phyloP scores from a whole-genome alignment of 2,329 filamentous ascomycete genomes.

The Stemphylium lycopersici region DNA sequence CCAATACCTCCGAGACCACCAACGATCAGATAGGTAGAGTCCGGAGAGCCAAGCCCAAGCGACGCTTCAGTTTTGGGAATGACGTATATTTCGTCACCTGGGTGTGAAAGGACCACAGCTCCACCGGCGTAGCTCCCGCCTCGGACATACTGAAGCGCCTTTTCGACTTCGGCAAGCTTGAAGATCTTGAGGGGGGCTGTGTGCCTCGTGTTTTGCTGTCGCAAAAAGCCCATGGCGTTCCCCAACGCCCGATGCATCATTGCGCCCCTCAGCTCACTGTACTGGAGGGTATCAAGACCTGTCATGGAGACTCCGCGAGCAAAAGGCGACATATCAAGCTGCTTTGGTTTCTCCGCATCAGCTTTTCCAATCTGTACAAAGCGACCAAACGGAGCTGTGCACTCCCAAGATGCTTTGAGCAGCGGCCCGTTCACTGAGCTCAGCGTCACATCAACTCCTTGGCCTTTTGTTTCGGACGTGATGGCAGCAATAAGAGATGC shows the following conservation, averaged over 20 bases:
- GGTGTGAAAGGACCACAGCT: background rate
- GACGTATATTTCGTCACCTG: background rate
- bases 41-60: background rate
- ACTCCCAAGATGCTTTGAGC: conserved; percentile 3
- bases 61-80: background rate
- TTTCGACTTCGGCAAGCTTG: background rate
- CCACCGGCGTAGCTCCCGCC: background rate
- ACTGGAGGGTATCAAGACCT: background rate
- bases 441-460: conserved; percentile 3
- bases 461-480: background rate
- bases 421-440: background rate
- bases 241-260: background rate
- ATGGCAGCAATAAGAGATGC: background rate
- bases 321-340: conserved; percentile 3
- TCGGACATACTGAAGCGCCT: background rate
- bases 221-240: background rate
- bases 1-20: conserved; percentile 33
- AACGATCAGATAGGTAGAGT: conserved; percentile 29
- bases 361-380: conserved; percentile 2
- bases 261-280: background rate
- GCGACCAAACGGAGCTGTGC: conserved; percentile 2
- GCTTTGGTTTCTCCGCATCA: background rate
- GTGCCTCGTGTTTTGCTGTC: background rate
- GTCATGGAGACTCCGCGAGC: background rate
- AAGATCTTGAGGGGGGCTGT: background rate